Percentiles rank a stretch among this genome's conserved stretches.
These are phyloP conservation scores for Saxophila tyrrhenica DNA, from an alignment of 495 filamentous ascomycete species.

Conservation along the genomic window DNA sequence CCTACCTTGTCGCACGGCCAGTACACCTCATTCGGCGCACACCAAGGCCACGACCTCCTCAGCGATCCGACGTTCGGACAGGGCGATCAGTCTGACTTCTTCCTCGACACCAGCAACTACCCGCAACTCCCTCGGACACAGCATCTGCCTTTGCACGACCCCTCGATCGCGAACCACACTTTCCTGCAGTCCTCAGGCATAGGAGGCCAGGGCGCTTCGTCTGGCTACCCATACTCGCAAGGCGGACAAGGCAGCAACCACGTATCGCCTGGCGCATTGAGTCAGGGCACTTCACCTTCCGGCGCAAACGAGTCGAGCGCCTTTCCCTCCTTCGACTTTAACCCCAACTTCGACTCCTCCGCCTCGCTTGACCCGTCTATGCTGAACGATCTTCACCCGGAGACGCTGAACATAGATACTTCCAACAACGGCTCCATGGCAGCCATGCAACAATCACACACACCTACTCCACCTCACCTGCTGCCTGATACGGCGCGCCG, in stretches of 20 bases:
- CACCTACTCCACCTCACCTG: slow-evolving; percentile 58
- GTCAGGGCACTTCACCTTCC: slow-evolving; percentile 13
- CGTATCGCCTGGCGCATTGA: slow-evolving; percentile 21
- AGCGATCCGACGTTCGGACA: slow-evolving; percentile 12
- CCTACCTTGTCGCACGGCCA: slow-evolving; percentile 1
- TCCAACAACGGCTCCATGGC: slow-evolving; percentile 49
- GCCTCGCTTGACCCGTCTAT: slow-evolving; percentile 28
- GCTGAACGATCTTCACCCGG: slow-evolving; percentile 13
- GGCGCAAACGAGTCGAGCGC: slow-evolving; percentile 18
- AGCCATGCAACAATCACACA: slow-evolving; percentile 55
- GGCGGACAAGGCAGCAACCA: slow-evolving; percentile 27
- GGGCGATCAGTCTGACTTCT: slow-evolving; percentile 6
- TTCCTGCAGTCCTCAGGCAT: slow-evolving; percentile 19
- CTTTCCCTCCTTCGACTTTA: slow-evolving; percentile 23
- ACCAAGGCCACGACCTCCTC: slow-evolving; percentile 5
- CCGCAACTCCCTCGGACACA: slow-evolving; percentile 7
- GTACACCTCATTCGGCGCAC: slow-evolving; percentile 14
- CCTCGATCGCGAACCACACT: slow-evolving; percentile 15
- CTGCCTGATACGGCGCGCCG: slow-evolving; percentile 46
- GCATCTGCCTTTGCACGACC: slow-evolving; percentile 18
- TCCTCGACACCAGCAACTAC: slow-evolving; percentile 7
- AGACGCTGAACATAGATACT: slow-evolving; percentile 38
- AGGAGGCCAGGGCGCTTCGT: slow-evolving; percentile 4
- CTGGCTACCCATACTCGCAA: slow-evolving; percentile 13
- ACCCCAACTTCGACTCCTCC: slow-evolving; percentile 18